Evolutionary conservation across 164 flowering plant genomes (phyloP), one percentile per base, ranked within the genome.

Genomic region (Aristolochia californica): DNA sequence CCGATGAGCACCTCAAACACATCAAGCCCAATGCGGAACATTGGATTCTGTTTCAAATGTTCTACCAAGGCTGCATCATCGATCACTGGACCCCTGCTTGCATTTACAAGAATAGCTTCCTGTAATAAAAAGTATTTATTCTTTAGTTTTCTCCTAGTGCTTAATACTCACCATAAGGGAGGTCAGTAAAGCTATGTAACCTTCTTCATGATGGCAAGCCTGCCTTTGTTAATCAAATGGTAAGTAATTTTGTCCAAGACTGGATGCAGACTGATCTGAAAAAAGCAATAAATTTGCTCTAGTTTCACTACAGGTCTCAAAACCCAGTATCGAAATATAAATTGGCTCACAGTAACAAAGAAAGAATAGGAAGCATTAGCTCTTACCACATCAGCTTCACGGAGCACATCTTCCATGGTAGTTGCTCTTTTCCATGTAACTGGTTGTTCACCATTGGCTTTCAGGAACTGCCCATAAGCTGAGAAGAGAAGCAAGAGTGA

Each of bases 1-100:
- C 21, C 13, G 3, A 16, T 40, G 27, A 22, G 59, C 70, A 87
- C 98, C 97, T 93, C 98, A 63, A 83, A 93, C 58, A 93, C 98
- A 66, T 93, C 98, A 58, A 93, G 95, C 61, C 97, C 98, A 70
- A 88, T 97, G 50, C 98, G 89, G 65, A 93, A 93, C 98, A 93
- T 93, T 13, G 98, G 97, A 63, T 88, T 93, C 54, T 62, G 75
- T 73, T 72, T 85, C 70, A 93, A 68, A 74, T 93, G 98, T 53
- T 88, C 95, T 4, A 93, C 97, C 53, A 93, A 77, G 56, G 98
- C 98, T 44, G 63, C 95, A 74, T 93, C 97, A 72, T 93, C 97
- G 59, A 93, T 59, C 48, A 93, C 98, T 40, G 98, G 98, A 2
- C 98, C 98, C 60, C 98, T 80, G 63, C 98, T 89, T 50, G 94